A percentile compares a stretch with the other conserved stretches of the same genome.
These are phyloP conservation scores for Boletus vermiculosoides DNA, from an alignment of 768 basidiomycete genomes.

Conservation along the genomic window DNA sequence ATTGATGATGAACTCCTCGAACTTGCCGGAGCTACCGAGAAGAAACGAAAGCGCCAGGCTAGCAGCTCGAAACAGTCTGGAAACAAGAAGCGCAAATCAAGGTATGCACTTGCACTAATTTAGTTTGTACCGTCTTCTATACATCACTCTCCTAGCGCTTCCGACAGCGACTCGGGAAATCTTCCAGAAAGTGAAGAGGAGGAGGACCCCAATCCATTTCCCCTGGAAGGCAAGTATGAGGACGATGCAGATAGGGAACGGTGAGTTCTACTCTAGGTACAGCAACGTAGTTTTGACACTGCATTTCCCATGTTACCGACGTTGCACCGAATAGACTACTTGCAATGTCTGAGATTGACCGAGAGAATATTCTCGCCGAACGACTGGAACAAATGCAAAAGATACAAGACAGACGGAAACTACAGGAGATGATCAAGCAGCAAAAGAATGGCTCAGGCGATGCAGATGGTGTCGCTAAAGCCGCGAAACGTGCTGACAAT, in stretches of 20 bases:
- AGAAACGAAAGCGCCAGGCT: constrained; percentile 64
- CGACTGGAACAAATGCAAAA: constrained; percentile 81
- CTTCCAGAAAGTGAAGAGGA: constrained; percentile 63
- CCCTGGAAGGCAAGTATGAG: constrained; percentile 87
- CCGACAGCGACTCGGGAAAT: constrained; percentile 48
- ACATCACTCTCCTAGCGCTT: constrained; percentile 31
- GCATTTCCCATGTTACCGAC: constrained; percentile 7
- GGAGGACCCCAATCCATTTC: constrained; percentile 67
- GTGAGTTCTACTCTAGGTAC: constrained; percentile 50
- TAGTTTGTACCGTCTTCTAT: neutral
- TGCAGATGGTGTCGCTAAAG: constrained; percentile 63
- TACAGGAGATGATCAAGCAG: constrained; percentile 72
- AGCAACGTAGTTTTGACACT: constrained; percentile 28
- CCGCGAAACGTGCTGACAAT: constrained; percentile 67
- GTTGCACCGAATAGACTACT: constrained; percentile 54
- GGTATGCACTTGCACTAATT: constrained; percentile 46
- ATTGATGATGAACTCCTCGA: constrained; percentile 75
- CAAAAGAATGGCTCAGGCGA: constrained; percentile 51
- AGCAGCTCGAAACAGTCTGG: constrained; percentile 42
- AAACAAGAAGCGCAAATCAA: constrained; percentile 68
- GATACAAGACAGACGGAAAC: constrained; percentile 63
- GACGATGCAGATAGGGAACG: constrained; percentile 79
- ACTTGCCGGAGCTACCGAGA: constrained; percentile 67
- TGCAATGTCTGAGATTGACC: constrained; percentile 79
- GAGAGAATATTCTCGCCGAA: constrained; percentile 81